A percentile compares a stretch with the other conserved stretches of the same genome.
Conservation (phyloP, 805 yeast genomes). For the Debaryomyces prosopidis region DNA sequence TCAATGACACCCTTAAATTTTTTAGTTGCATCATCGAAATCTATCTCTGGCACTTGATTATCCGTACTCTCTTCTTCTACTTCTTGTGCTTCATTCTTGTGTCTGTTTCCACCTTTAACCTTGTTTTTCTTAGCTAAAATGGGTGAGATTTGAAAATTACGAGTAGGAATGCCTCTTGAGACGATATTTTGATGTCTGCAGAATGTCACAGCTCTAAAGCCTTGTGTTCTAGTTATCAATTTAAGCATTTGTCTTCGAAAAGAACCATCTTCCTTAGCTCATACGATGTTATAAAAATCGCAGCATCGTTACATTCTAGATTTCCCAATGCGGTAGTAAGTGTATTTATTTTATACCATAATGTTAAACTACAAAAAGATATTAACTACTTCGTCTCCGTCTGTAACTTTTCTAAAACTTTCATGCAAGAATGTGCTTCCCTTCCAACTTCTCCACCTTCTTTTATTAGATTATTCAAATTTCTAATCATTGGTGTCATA, state of each 20-base stretch:
- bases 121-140: constrained; percentile 12
- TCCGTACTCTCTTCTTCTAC: constrained; percentile 9
- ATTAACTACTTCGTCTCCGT: neutral
- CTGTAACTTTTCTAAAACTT: constrained; percentile 8
- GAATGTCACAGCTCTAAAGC: neutral
- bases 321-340: neutral
- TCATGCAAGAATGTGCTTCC: constrained; percentile 33
- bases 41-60: constrained; percentile 21
- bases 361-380: neutral
- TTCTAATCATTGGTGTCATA: constrained; percentile 46
- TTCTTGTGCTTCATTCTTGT: constrained; percentile 12
- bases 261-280: neutral
- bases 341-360: neutral
- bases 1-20: constrained; percentile 52
- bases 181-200: neutral
- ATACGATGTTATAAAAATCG: neutral
- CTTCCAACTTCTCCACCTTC: constrained; percentile 78
- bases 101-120: constrained; percentile 8
- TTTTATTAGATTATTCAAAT: constrained; percentile 51
- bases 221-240: neutral
- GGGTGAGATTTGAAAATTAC: constrained; percentile 8
- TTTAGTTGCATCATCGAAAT: constrained; percentile 38
- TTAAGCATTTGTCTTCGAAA: neutral
- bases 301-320: neutral
- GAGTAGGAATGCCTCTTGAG: neutral